phyloP scores from a whole-genome alignment of 371 early-diverging fungal genomes.

The Rhizopus microsporus region DNA sequence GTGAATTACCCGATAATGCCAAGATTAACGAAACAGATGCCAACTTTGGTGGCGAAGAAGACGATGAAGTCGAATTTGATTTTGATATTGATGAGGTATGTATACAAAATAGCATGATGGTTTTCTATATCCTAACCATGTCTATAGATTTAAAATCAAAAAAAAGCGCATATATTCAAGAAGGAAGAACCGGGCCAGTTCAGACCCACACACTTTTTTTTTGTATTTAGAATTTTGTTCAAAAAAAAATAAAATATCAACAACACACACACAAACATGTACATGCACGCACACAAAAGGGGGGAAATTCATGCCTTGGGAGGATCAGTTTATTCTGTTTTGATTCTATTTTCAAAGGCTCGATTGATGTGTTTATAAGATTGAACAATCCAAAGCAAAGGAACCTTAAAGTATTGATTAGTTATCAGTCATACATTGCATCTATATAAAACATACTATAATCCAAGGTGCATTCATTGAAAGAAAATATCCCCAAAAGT shows the following conservation, averaged over 20 bases:
- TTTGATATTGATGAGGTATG: conserved; percentile 89
- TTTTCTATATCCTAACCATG: not conserved
- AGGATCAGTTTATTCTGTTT: not conserved
- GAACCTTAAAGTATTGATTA: not conserved
- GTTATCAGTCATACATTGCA: not conserved
- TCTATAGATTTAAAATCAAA: conserved; percentile 10
- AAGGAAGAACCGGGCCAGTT: too few species aligned
- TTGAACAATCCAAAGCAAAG: not conserved
- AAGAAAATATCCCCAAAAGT: conserved; percentile 50
- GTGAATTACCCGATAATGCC: conserved; percentile 96
- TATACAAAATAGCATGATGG: not conserved
- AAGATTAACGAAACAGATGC: conserved; percentile 81
- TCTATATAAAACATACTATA: conserved; percentile 22
- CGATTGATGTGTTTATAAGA: conserved; percentile 1
- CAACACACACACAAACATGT: too few species aligned
- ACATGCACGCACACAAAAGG: too few species aligned
- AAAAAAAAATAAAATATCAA: too few species aligned
- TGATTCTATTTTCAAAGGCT: not conserved
- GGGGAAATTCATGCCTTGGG: too few species aligned
- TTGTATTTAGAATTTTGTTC: too few species aligned
- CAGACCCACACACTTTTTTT: too few species aligned
- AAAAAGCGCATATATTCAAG: not conserved
- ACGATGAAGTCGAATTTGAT: conserved; percentile 86
- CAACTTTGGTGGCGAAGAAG: conserved; percentile 66
- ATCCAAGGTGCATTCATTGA: conserved; percentile 50